A percentile compares a stretch with the other conserved stretches of the same genome.
These are phyloP conservation scores for Blastocystis sp. DNA, from an alignment of 352 stramenopile species.

Conservation along the genomic window DNA sequence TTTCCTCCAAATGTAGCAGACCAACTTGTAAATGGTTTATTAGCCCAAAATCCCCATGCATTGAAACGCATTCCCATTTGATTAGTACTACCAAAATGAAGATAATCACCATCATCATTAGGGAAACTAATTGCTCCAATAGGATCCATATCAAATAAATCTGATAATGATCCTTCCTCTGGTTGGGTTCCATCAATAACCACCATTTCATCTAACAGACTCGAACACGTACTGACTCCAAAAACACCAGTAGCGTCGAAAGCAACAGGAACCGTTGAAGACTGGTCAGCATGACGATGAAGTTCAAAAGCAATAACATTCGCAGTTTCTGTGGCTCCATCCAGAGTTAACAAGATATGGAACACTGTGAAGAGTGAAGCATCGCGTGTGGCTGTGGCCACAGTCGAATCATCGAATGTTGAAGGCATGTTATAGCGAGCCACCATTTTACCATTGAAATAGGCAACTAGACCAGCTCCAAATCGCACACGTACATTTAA, in stretches of 20 bases:
- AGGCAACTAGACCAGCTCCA: neutral
- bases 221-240: slow-evolving; percentile 14
- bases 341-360: neutral
- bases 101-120: neutral
- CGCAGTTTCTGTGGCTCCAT: neutral
- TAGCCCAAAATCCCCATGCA: neutral
- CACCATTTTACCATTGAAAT: slow-evolving; percentile 22
- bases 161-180: too few relatives aligned
- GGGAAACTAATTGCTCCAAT: neutral
- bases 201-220: neutral
- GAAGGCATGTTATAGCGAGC: slow-evolving; percentile 19
- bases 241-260: slow-evolving; percentile 49
- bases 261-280: neutral
- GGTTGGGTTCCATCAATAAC: neutral
- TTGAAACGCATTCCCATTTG: neutral
- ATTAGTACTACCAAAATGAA: neutral
- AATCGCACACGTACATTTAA: slow-evolving; percentile 19
- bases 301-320: slow-evolving; percentile 38
- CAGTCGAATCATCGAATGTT: neutral
- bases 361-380: neutral
- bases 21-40: neutral
- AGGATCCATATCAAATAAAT: slow-evolving; percentile 43
- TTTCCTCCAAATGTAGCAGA: neutral
- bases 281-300: neutral
- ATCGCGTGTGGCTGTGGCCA: neutral